Base-by-base conservation (phyloP, 176 grass and related monocot genomes). In the Themeda triandra region DNA sequence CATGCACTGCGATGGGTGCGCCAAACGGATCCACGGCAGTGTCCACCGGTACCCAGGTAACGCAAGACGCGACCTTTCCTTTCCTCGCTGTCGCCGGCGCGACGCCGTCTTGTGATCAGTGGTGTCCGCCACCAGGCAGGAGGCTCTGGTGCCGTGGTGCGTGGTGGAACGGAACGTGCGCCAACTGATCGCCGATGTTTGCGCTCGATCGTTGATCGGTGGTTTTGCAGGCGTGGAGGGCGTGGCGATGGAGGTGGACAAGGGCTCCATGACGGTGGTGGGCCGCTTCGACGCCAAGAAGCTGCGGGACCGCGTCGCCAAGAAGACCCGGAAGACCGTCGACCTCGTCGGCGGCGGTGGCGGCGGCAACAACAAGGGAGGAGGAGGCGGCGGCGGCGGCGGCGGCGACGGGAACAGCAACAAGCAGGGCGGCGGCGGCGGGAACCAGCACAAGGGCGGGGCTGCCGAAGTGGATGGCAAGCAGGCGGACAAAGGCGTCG, bases 1-100 rank as follows among this genome's bases (percentile, higher is more conserved):
- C 86, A 91, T 93, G 80, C 95, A 93, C 87, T 98, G 91, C 88
- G 80, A 93, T 51, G 96, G 92, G 4, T 98, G 96, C 82, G 77
- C 87, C 24, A 81, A 58, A 17, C 90, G 90, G 60, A 91, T 95
- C 85, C 80, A 67, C 51, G 79, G 15, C 31, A 92, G 92, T 54
- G 36, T 95, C 67, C 92, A 70, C 17, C 92, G 85, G 8, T 89
- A 71, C 80, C 59, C 92, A 87, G 96, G 96, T 80, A 32, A 12
- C 23, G 13, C 3, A 73, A 48, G 15, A 8, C 27, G 4, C 27
- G 14, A 2, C 44, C 42, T 12, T 30, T 15, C 27, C 21, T n/a
- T 45, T 46, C 15, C 46, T 49, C 4, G 17, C 13, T 46, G 12
- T 46, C 44, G 12, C 36, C 36, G 36, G 5, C 5, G 36, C n/a